Base-by-base conservation (phyloP, 2,329 filamentous ascomycete species). In the Fusarium citri region DNA sequence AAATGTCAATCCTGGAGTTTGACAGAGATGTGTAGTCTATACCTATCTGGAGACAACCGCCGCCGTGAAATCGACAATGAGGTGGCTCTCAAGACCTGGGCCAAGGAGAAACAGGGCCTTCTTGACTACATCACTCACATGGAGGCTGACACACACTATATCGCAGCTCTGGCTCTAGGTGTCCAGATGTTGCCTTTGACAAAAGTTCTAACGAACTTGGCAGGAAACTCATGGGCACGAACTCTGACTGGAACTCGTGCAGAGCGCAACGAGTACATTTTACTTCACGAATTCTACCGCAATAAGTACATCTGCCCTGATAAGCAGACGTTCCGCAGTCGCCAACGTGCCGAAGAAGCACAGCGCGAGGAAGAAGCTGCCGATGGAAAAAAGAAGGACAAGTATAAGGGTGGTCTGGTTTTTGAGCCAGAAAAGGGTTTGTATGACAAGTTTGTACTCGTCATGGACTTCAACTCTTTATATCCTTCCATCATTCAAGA, bases 401-500 rank as follows among this genome's bases (percentile, higher is more conserved):
- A 98, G 81, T 99, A 92, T 85, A 98, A 99, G 84, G 96, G 96
- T 78, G 96, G 97, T 85, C 89, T 99, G 31, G 96, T 99, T 60
- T 98, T 99, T 74, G 96, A 99, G 79, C 96, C 96, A 7, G 94
- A 98, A 79, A 98, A 95, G 80, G 96, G 97, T 20, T 87, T 99
- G 7, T 99, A 99, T 78, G 96, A 99, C 86, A 97, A 97, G 82
- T 98, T 97, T 80, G 92, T 99, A 56, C 88, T 99, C 59, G 97
- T 99, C 80, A 99, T 99, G 97, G 96, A 99, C 85, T 99, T 99
- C 85, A 99, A 99, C 87, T 98, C 94, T 75, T 85, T 99, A 67
- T 99, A 99, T 76, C 96, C 96, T 31, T 98, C 94, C 77, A 98
- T 99, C 77, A 99, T 99, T 66, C 97, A 99, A 78, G 97, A 99